phyloP scores from a whole-genome alignment of 2,329 filamentous ascomycete genomes.

The Aspergillus ochraceoroseus region DNA sequence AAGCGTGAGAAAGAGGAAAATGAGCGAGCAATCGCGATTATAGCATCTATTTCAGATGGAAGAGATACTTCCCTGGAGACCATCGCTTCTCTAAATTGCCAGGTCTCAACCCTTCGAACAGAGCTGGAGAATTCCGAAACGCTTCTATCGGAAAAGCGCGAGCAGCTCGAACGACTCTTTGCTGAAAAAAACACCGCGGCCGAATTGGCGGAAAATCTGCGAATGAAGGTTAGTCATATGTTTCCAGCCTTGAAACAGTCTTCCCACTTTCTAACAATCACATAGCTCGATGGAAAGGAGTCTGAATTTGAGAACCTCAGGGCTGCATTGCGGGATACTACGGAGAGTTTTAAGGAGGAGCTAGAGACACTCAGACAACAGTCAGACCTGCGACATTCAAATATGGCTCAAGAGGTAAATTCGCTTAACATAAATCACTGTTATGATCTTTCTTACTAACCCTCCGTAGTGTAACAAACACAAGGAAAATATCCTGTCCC shows the following conservation, averaged over 20 bases:
- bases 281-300: slow-evolving; percentile 27
- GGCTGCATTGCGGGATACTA: slow-evolving; percentile 20
- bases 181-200: slow-evolving; percentile 21
- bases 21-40: slow-evolving; percentile 18
- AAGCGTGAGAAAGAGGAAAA: slow-evolving; percentile 22
- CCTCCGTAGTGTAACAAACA: slow-evolving; percentile 21
- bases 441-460: neutral
- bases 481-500: slow-evolving; percentile 25
- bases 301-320: slow-evolving; percentile 21
- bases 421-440: neutral
- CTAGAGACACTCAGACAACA: slow-evolving; percentile 22
- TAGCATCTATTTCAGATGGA: slow-evolving; percentile 25
- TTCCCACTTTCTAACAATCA: slow-evolving; percentile 13
- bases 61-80: slow-evolving; percentile 24
- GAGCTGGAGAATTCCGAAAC: slow-evolving; percentile 21
- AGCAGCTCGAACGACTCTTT: slow-evolving; percentile 24
- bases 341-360: slow-evolving; percentile 21
- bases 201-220: slow-evolving; percentile 17
- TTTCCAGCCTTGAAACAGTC: neutral
- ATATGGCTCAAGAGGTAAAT: slow-evolving; percentile 24
- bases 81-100: slow-evolving; percentile 22
- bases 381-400: slow-evolving; percentile 21
- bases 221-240: slow-evolving; percentile 24
- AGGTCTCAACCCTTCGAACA: slow-evolving; percentile 24
- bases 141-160: slow-evolving; percentile 24